Evolutionary conservation across 2,329 filamentous ascomycete species (phyloP), one percentile per base, ranked within the genome.

Genomic region (Alternaria ethzedia): DNA sequence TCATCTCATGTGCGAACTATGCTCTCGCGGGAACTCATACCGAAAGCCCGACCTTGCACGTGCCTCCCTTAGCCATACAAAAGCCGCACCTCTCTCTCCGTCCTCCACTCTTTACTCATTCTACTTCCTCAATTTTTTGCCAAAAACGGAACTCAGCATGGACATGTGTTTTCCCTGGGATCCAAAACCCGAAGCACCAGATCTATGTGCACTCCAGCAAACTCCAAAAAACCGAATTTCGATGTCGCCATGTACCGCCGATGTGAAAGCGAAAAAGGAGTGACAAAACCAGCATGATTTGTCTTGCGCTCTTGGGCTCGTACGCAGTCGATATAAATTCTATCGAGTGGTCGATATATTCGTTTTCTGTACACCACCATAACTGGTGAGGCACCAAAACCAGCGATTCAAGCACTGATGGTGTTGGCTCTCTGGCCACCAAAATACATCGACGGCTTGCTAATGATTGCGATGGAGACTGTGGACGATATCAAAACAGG

Each of bases 41-140:
- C 9, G n/a, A 1, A 3, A 6, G n/a, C 36, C n/a, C 36, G 36
- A 41, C 36, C n/a, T 1, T 41, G 36, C 36, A 41, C n/a, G n/a
- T 17, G 36, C n/a, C 0, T 0, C n/a, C 2, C 1, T n/a, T 2
- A 0, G 15, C n/a, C 5, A 41, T 11, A 17, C 17, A 41, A 17
- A 17, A 17, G n/a, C 3, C n/a, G 3, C 36, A 41, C 10, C 2
- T 6, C 32, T 41, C 15, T 9, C 1, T 1, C 4, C 9, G 3
- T 10, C n/a, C 8, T 41, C n/a, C n/a, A 41, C n/a, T 5, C 36
- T 17, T 5, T 9, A 17, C n/a, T 17, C 3, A 17, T 3, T 41
- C 36, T 17, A 41, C n/a, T 41, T 41, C n/a, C 15, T 41, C 8
- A 8, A 6, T 41, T 17, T 41, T 17, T 5, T 41, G 11, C 36